Conservation (phyloP, 1,284 basidiomycete species). For the Cryptococcus sp. region DNA sequence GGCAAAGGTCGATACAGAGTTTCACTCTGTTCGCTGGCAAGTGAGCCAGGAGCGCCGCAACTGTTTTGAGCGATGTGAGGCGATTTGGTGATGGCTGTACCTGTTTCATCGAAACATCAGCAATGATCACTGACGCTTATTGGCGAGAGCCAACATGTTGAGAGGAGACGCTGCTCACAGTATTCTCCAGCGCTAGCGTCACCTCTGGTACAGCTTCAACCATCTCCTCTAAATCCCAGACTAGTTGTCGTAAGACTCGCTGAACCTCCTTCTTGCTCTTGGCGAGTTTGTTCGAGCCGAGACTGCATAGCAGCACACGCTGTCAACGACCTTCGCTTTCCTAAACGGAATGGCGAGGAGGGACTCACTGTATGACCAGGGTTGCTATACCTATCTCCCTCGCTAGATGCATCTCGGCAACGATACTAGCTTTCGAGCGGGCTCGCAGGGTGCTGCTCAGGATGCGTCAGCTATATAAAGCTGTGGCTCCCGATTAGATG, state of each 20-base stretch:
- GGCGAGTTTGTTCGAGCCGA: neutral
- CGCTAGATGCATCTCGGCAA: conserved; percentile 14
- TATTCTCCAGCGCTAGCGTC: conserved; percentile 20
- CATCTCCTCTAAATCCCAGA: conserved; percentile 8
- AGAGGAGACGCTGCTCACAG: conserved; percentile 4
- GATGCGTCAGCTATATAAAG: neutral
- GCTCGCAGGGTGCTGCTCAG: conserved; percentile 7
- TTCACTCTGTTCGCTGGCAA: conserved; percentile 13
- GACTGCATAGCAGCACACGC: too few relatives aligned
- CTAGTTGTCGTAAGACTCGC: conserved; percentile 3
- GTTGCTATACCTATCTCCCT: conserved; percentile 13
- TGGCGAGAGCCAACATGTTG: neutral
- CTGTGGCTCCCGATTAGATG: neutral
- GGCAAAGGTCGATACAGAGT: conserved; percentile 29
- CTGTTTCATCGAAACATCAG: neutral
- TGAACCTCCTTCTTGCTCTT: neutral
- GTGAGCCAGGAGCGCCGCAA: conserved; percentile 2
- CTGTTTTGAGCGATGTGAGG: conserved; percentile 7
- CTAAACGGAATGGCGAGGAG: neutral
- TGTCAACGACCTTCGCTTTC: neutral
- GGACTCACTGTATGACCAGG: conserved; percentile 22
- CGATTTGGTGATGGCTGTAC: conserved; percentile 12
- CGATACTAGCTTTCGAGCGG: conserved; percentile 14
- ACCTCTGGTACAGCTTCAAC: conserved; percentile 5
- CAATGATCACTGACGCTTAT: neutral